A percentile compares a stretch with the other conserved stretches of the same genome.
Conservation (phyloP, 2,329 filamentous ascomycete genomes). For the Pseudocercospora vitis region DNA sequence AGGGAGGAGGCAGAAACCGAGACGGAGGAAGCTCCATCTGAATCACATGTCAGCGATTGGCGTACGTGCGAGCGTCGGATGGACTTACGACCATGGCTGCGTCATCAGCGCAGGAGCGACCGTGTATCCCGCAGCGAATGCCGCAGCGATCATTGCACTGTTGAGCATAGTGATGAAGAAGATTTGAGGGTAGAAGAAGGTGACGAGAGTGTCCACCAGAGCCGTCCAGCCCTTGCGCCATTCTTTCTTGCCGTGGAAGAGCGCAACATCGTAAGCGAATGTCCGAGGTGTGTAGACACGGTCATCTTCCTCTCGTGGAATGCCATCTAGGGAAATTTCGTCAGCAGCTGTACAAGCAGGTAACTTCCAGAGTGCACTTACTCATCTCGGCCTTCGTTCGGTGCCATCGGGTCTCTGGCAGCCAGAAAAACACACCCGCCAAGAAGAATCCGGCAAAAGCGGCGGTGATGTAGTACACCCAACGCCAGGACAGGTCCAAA, state of each 20-base stretch:
- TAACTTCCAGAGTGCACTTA: slow-evolving; percentile 1
- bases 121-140: slow-evolving; percentile 32
- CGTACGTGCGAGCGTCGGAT: too few species aligned
- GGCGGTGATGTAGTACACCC: slow-evolving; percentile 35
- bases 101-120: slow-evolving; percentile 31
- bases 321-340: slow-evolving; percentile 17
- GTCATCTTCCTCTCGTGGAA: slow-evolving; percentile 19
- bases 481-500: slow-evolving; percentile 33
- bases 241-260: slow-evolving; percentile 28
- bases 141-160: slow-evolving; percentile 33
- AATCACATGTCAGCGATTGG: slow-evolving; percentile 15
- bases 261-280: slow-evolving; percentile 29
- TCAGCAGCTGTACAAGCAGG: neutral
- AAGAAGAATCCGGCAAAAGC: slow-evolving; percentile 29
- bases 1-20: slow-evolving; percentile 31
- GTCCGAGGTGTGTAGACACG: slow-evolving; percentile 22
- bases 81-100: slow-evolving; percentile 26
- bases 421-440: slow-evolving; percentile 29
- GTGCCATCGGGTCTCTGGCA: slow-evolving; percentile 35
- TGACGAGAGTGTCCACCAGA: slow-evolving; percentile 34
- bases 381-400: slow-evolving; percentile 31
- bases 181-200: slow-evolving; percentile 37
- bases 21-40: slow-evolving; percentile 29
- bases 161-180: slow-evolving; percentile 38
- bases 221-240: slow-evolving; percentile 31